Conservation (phyloP, 495 filamentous ascomycete species). For the Neurospora sp. region DNA sequence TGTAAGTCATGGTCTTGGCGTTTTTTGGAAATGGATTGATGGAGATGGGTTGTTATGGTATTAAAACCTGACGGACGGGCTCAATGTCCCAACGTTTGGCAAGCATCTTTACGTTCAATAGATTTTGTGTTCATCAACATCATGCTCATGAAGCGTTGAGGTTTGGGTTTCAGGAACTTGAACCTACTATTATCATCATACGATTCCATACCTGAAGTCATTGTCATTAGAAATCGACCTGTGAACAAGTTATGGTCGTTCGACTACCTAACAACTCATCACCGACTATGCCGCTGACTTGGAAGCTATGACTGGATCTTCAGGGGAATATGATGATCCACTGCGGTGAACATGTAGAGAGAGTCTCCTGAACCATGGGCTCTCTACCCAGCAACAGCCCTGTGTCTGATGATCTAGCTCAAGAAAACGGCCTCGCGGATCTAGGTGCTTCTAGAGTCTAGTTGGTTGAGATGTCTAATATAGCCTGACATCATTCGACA, state of each 20-base stretch:
- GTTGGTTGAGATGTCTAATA: not conserved
- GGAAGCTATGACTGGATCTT: not conserved
- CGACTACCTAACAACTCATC: not conserved
- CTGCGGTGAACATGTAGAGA: not conserved
- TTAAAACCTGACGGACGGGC: not conserved
- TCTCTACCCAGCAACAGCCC: not conserved
- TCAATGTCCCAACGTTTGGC: not conserved
- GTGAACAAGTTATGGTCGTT: not conserved
- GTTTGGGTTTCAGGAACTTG: not conserved
- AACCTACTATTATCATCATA: not conserved
- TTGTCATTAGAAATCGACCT: not conserved
- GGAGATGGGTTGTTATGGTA: not conserved
- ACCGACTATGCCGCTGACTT: not conserved
- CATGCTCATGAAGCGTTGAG: not conserved
- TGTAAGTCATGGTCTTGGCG: not conserved
- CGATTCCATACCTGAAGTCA: not conserved
- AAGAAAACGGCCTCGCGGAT: too few species aligned
- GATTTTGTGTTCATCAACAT: not conserved
- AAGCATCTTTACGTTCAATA: not conserved
- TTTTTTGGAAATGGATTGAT: constrained; percentile 1
- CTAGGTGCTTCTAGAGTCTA: too few species aligned
- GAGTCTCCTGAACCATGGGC: not conserved
- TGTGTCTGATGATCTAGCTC: not conserved
- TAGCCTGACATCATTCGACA: not conserved
- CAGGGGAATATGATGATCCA: not conserved